Evolutionary conservation across 805 yeast genomes (phyloP), one percentile per base, ranked within the genome.

Genomic region (Nematodospora valgi): DNA sequence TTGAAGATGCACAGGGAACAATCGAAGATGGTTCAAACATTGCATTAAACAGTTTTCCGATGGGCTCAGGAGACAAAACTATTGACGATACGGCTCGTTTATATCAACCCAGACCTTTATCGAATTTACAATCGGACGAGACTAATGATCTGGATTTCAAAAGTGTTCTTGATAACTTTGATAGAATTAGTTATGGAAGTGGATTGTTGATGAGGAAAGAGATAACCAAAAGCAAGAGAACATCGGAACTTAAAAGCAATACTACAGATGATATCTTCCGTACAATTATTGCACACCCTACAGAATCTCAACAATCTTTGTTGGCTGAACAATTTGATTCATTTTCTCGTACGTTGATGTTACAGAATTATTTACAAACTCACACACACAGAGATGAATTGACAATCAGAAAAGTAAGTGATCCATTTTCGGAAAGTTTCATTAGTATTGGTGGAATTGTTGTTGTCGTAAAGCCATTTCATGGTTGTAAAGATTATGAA

Each of bases 391-490:
- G 24, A 14, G 38, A 34, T 13, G 46, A 43, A 19, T 25, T 32
- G 9, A 37, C 44, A 3, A 52, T 59, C 19, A 45, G 44, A 24
- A 41, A 45, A 21, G 63, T 59, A 1, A 23, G 42, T 13, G 67
- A 61, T 37, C 62, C 64, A 4, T 59, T 40, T 32, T 58, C 55
- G 52, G 45, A 45, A 11, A 47, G 38, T 16, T 20, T 30, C 9
- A 54, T 56, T 13, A n/a, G 35, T 12, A 43, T 58, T 9, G 68
- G 68, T 2, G 56, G 56, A 1, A 49, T 59, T 13, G 66, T 59
- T 2, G 63, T 59, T 10, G 64, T 59, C 4, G 54, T 58, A 3
- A 46, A 52, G 31, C 58, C 59, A 5, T 61, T 50, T 35, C 41
- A 45, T 13, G 55, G 56, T 1, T 29, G 21, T 5, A 30, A 25